Base-by-base conservation (phyloP, 2,329 filamentous ascomycete species). In the Harringtonia aguacate region DNA sequence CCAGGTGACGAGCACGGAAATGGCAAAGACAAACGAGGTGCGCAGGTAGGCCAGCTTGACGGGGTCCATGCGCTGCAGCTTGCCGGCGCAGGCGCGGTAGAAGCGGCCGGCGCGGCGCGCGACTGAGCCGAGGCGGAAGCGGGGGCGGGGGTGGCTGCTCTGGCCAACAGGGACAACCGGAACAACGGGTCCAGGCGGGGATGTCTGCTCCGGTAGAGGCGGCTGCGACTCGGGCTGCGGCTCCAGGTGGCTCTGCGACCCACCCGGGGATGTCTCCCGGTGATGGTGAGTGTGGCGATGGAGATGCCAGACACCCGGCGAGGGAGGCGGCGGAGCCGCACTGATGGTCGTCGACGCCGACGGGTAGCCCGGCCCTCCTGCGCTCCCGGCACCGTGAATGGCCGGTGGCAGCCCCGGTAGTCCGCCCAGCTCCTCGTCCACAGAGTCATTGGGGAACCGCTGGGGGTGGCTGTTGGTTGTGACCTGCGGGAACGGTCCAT, bases 1-100 rank as follows among this genome's bases (percentile, higher is more conserved):
- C 75, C 75, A 79, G 4, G 75, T 79, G 35, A 78, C 72, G 29
- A 79, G 62, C 22, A 79, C 73, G 39, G 72, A 77, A 46, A 79
- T 66, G 38, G 74, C 73, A 52, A 79, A 79, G 12, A 79, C 69
- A 53, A 78, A 75, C 22, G 73, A 77, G 8, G 75, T 79, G 14
- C 74, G 69, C 36, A 79, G 64, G 53, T 79, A 79, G 10, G 75
- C 74, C 5, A 76, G 62, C 62, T 79, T 79, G 50, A 79, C 66
- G 1, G 73, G 73, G 56, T 79, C 75, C 51, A 70, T 61, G 53
- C 63, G 57, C 44, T 55, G 56, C 34, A 72, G 60, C 46, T 59
- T 59, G 39, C 50, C 46, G 2, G 35, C 51, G 43, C 36, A 48
- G 8, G 41, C 37, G 24, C 41, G 41, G n/a, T 31, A 37, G 20